Conservation (phyloP, 1,284 basidiomycete genomes). For the Fistulinella staudtii region DNA sequence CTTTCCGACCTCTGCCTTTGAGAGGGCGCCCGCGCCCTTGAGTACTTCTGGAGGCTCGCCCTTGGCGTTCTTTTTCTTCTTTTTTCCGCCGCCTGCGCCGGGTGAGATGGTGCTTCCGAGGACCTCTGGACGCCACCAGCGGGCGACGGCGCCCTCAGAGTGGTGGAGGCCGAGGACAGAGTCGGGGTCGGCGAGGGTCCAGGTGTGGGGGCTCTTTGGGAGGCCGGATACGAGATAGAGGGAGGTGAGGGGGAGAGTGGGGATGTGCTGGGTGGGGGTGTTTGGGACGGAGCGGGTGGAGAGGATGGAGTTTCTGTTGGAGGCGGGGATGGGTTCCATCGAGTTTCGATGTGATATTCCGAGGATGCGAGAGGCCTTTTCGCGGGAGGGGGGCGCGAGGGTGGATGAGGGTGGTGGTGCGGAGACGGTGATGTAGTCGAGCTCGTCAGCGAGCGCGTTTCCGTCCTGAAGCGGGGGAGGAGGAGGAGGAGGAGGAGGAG, state of each 20-base stretch:
- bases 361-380: slow-evolving; percentile 70
- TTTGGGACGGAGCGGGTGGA: slow-evolving; percentile 71
- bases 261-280: slow-evolving; percentile 46
- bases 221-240: slow-evolving; percentile 83
- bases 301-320: slow-evolving; percentile 67
- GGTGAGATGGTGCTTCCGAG: slow-evolving; percentile 85
- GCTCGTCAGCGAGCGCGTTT: slow-evolving; percentile 53
- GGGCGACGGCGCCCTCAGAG: slow-evolving; percentile 80
- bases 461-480: slow-evolving; percentile 29
- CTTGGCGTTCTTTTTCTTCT: slow-evolving; percentile 60
- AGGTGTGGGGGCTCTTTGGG: slow-evolving; percentile 84
- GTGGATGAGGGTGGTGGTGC: slow-evolving; percentile 25
- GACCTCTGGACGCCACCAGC: slow-evolving; percentile 95
- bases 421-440: slow-evolving; percentile 66
- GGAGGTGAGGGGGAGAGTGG: slow-evolving; percentile 71
- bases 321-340: slow-evolving; percentile 79
- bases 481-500: neutral
- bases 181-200: slow-evolving; percentile 91
- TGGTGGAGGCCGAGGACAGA: slow-evolving; percentile 82
- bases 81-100: slow-evolving; percentile 57
- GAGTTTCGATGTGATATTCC: slow-evolving; percentile 67
- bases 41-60: slow-evolving; percentile 59
- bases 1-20: slow-evolving; percentile 80
- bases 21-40: slow-evolving; percentile 69
- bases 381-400: slow-evolving; percentile 13